phyloP scores from a whole-genome alignment of 2,329 filamentous ascomycete genomes.

The Fusarium chaquense region DNA sequence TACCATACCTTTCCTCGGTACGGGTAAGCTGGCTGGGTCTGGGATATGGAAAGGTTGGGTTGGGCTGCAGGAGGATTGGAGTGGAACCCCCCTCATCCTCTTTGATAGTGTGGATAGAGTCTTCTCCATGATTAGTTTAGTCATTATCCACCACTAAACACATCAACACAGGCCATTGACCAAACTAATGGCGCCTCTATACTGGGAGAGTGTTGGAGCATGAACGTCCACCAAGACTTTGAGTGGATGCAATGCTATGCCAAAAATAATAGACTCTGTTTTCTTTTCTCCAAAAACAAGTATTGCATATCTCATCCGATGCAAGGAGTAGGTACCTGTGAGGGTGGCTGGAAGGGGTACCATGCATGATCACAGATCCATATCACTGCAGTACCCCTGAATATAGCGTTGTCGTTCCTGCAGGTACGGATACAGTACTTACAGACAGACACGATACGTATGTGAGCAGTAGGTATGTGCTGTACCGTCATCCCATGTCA shows the following conservation, averaged over 20 bases:
- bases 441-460: neutral
- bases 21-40: slow-evolving; percentile 1
- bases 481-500: neutral
- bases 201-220: slow-evolving; percentile 23
- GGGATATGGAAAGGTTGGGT: slow-evolving; percentile 15
- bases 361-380: slow-evolving; percentile 35
- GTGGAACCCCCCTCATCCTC: slow-evolving; percentile 28
- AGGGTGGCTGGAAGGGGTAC: slow-evolving; percentile 22
- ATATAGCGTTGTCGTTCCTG: slow-evolving; percentile 50
- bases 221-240: slow-evolving; percentile 10
- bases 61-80: slow-evolving; percentile 42
- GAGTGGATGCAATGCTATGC: slow-evolving; percentile 8
- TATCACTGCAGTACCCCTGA: slow-evolving; percentile 39
- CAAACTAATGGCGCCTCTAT: slow-evolving; percentile 16
- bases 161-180: slow-evolving; percentile 18
- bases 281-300: neutral
- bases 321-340: slow-evolving; percentile 34
- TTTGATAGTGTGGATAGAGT: neutral
- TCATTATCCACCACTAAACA: slow-evolving; percentile 20
- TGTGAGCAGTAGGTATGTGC: neutral
- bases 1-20: neutral
- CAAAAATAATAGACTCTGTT: slow-evolving; percentile 1
- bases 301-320: slow-evolving; percentile 26
- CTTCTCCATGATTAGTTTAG: neutral
- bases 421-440: slow-evolving; percentile 41